A percentile compares a stretch with the other conserved stretches of the same genome.
These are phyloP conservation scores for Chamaecrista fasciculata DNA, from an alignment of 306 rosid genomes.

Conservation along the genomic window DNA sequence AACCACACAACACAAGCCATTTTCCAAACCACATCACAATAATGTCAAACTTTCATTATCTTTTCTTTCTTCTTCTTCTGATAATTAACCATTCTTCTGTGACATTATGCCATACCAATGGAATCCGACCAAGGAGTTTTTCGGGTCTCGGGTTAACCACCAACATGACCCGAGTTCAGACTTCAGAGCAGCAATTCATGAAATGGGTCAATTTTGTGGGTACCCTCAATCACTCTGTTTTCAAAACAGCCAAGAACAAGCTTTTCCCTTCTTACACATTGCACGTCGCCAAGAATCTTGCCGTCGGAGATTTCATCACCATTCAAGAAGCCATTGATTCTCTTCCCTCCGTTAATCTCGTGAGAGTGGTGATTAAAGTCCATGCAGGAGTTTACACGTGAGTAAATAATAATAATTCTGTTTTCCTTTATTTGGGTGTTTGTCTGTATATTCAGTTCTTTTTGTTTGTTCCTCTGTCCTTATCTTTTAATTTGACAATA, in stretches of 20 bases:
- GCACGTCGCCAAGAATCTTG: constrained; percentile 59
- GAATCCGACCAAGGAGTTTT: constrained; percentile 43
- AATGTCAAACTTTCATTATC: constrained; percentile 50
- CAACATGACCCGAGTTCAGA: constrained; percentile 60
- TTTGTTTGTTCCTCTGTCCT: constrained; percentile 25
- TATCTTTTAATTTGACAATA: constrained; percentile 25
- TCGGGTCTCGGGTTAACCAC: constrained; percentile 15
- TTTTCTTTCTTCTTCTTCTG: constrained; percentile 47
- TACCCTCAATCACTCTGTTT: constrained; percentile 72
- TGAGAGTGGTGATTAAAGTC: constrained; percentile 87
- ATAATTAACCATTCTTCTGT: constrained; percentile 33
- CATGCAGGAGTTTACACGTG: constrained; percentile 98
- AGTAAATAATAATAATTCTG: constrained; percentile 36
- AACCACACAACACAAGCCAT: constrained; percentile 24
- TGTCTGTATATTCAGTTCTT: constrained; percentile 8
- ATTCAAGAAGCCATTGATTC: constrained; percentile 93
- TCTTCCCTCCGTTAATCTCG: constrained; percentile 71
- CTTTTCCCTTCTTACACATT: constrained; percentile 79
- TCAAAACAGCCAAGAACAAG: constrained; percentile 74
- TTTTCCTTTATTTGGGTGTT: not conserved
- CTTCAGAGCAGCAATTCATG: constrained; percentile 86
- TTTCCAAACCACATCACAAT: constrained; percentile 23
- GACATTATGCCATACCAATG: constrained; percentile 64
- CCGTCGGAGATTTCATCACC: constrained; percentile 62
- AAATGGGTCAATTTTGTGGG: constrained; percentile 91